Base-by-base conservation (phyloP, 257 asterid genomes). In the Solanum megistacrolobum region DNA sequence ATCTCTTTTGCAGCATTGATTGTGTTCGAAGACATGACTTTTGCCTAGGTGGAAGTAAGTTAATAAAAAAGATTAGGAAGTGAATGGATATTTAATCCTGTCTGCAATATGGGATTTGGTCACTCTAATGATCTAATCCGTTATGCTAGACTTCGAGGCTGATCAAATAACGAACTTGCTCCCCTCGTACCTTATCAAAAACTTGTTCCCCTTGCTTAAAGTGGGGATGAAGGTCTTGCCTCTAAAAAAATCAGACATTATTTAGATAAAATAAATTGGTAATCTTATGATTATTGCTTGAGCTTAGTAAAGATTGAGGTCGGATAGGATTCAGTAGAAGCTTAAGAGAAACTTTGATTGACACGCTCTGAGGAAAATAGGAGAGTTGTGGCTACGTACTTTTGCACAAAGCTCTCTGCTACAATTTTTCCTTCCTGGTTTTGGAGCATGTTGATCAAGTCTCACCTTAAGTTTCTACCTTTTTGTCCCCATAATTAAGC, bases 371-470 rank as follows among this genome's bases (percentile, higher is more conserved):
- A 46, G 41, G 41, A 82, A 48, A 52, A 31, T 82, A 46, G 21
- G 69, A 7, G 43, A 46, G 43, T 1, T 48, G 43, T 82, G 69
- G 9, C n/a, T 13, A 41, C 5, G 1, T 81, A 29, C 39, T 43
- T 9, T 46, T 4, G 13, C 68, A 29, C 20, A 79, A 12, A 79
- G 85, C 85, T 43, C 38, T 79, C 66, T 36, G 66, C 86, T 73
- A 71, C 38, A 12, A 9, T n/a, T 38, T 89, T 89, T 74, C 88
- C 65, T 75, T 86, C 78, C 82, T 84, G 79, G 71, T 87, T 32
- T 73, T 23, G 29, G 85, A 48, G 62, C 73, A 4, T 29, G 85
- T 84, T 81, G 86, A 68, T 83, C 71, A 74, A 75, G 82, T 32
- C 58, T 65, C 38, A 31, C 31, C 21, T 79, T 20, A 66, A 55